Conservation (phyloP, 2,329 filamentous ascomycete genomes). For the Aspergillus ruber region DNA sequence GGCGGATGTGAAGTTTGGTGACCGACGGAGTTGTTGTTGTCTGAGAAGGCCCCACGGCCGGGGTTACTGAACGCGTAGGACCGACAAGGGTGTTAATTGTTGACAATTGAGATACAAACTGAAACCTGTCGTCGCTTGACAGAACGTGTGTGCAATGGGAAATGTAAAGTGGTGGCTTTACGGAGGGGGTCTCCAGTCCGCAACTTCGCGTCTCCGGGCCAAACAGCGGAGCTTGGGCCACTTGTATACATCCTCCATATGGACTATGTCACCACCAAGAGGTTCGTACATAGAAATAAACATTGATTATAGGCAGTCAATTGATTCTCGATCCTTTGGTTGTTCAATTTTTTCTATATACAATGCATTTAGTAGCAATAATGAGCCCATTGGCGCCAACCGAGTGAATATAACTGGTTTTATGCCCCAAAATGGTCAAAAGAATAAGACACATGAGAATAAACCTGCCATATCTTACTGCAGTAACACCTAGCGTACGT, state of each 20-base stretch:
- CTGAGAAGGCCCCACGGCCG: conserved; percentile 26
- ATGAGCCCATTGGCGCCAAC: no score
- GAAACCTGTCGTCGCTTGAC: conserved; percentile 6
- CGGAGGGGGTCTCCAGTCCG: conserved; percentile 5
- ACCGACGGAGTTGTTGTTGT: conserved; percentile 15
- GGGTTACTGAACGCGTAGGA: conserved; percentile 3
- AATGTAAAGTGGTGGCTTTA: not conserved
- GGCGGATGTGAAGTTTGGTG: conserved; percentile 7
- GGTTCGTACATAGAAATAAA: not conserved
- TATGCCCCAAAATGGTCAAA: no score
- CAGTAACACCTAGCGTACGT: no score
- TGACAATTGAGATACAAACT: conserved; percentile 7
- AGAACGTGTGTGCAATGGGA: not conserved
- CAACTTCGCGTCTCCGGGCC: conserved; percentile 19
- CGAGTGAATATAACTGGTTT: no score
- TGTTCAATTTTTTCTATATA: no score
- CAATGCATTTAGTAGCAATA: no score
- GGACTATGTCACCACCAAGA: not conserved
- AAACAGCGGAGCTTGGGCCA: conserved; percentile 31
- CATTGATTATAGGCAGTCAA: no score
- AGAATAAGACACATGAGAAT: no score
- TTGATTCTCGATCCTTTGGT: no score
- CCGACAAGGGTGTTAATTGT: conserved; percentile 3
- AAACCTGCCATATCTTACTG: no score
- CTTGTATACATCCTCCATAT: conserved; percentile 4